phyloP scores from a whole-genome alignment of 257 asterid genomes.

The Salvia hispanica region DNA sequence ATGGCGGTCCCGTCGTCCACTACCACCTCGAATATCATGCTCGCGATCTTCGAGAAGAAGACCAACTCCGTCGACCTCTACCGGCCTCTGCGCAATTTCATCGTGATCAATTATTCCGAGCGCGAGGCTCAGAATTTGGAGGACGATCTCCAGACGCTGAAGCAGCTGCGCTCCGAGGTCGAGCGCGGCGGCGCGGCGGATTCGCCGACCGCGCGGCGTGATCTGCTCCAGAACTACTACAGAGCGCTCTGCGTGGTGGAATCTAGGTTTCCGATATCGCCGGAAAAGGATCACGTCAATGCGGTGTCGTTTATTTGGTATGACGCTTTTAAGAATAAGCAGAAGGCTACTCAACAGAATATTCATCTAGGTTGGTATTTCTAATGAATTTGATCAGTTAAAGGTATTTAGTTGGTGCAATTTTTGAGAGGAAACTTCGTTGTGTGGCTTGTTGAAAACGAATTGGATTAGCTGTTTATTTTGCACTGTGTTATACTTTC shows the following conservation, averaged over 20 bases:
- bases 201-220: conserved; percentile 76
- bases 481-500: background rate
- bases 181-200: conserved; percentile 65
- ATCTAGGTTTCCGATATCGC: conserved; percentile 85
- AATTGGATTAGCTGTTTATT: background rate
- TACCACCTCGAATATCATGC: conserved; percentile 62
- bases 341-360: conserved; percentile 79
- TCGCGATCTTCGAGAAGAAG: conserved; percentile 81
- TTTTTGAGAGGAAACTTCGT: background rate
- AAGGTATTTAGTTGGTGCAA: background rate
- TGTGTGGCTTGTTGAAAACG: background rate
- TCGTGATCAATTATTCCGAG: conserved; percentile 71
- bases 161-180: conserved; percentile 66
- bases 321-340: conserved; percentile 80
- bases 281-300: conserved; percentile 77
- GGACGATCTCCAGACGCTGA: conserved; percentile 71
- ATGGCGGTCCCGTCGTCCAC: conserved; percentile 62
- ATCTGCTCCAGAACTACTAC: conserved; percentile 74
- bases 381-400: background rate
- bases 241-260: conserved; percentile 92
- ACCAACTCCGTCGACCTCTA: conserved; percentile 65
- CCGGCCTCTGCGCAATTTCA: conserved; percentile 74
- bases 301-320: conserved; percentile 78
- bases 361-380: conserved; percentile 64
- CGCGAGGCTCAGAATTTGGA: conserved; percentile 83